Percentiles rank a stretch among this genome's conserved stretches.
Evolutionary conservation across 495 filamentous ascomycete genomes (phyloP).

Genomic region (Oidiodendron maius): DNA sequence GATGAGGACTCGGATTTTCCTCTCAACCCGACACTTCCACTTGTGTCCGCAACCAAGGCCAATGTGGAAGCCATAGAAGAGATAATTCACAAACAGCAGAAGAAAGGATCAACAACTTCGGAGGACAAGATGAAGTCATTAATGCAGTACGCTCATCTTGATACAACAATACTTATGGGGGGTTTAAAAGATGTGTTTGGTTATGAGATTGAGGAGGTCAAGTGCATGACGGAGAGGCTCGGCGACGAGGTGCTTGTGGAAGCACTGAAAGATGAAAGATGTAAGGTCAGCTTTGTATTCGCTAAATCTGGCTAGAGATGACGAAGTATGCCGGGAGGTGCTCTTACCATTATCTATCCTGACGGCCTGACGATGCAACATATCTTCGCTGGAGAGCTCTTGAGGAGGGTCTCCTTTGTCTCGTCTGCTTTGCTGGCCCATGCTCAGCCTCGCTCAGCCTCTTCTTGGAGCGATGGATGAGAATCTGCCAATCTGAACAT

Average conservation of each 20-base stretch:
- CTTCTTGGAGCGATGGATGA: background rate
- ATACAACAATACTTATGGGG: constrained; percentile 36
- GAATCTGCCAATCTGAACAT: too few species aligned
- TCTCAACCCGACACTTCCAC: constrained; percentile 17
- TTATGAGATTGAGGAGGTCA: constrained; percentile 28
- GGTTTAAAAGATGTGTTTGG: constrained; percentile 22
- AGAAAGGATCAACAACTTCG: constrained; percentile 22
- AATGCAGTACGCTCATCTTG: constrained; percentile 64
- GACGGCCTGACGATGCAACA: too few species aligned
- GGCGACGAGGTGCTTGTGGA: constrained; percentile 59
- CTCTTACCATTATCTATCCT: too few species aligned
- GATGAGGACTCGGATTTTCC: constrained; percentile 36
- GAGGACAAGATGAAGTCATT: constrained; percentile 51
- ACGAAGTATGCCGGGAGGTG: too few species aligned
- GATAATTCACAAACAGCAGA: constrained; percentile 30
- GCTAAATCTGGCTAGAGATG: constrained; percentile 48
- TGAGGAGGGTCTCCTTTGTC: too few species aligned
- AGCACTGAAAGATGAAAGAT: constrained; percentile 54
- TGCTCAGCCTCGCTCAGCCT: background rate
- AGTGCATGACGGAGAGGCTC: constrained; percentile 37
- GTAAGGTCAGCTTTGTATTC: constrained; percentile 60
- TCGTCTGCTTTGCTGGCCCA: too few species aligned
- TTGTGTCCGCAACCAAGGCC: constrained; percentile 54
- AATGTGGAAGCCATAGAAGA: constrained; percentile 57
- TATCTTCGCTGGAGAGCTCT: too few species aligned